Evolutionary conservation across 2,329 filamentous ascomycete genomes (phyloP).

Genomic region (Diaporthe citriasiana): DNA sequence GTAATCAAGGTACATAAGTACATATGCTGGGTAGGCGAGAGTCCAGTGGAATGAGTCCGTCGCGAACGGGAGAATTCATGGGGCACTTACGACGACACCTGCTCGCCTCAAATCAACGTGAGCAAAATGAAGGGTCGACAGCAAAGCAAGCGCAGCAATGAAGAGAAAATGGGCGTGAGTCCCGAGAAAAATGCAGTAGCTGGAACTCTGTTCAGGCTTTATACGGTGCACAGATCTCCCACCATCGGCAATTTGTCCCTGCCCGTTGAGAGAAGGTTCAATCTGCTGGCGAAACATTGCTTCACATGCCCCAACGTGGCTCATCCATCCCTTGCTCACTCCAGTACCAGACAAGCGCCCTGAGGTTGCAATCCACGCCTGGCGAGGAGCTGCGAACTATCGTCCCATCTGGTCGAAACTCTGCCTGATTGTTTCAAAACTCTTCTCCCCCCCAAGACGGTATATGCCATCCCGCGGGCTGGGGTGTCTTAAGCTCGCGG

Average conservation of each 20-base stretch:
- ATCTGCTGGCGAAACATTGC: neutral
- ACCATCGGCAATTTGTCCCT: neutral
- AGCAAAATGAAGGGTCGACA: neutral
- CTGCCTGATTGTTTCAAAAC: conserved; percentile 22
- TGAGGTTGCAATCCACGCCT: neutral
- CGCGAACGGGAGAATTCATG: conserved; percentile 4
- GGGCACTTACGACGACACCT: conserved; percentile 34
- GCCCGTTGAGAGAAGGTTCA: conserved; percentile 8
- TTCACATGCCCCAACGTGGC: conserved; percentile 20
- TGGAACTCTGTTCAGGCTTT: conserved; percentile 10
- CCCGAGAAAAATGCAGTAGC: neutral
- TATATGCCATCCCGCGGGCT: conserved; percentile 9
- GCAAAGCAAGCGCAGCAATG: too few relatives aligned
- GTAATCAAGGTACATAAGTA: neutral
- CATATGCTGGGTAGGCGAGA: neutral
- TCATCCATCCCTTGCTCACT: conserved; percentile 12
- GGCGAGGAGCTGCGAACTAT: conserved; percentile 3
- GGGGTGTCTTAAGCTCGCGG: neutral
- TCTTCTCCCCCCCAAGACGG: neutral
- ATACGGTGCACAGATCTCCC: conserved; percentile 21
- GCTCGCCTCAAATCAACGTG: neutral
- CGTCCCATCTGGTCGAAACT: neutral
- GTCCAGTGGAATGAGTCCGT: conserved; percentile 1
- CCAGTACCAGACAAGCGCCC: conserved; percentile 1
- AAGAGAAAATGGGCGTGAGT: neutral